Conservation (phyloP, 306 rosid species). For the Vachellia collinsii region DNA sequence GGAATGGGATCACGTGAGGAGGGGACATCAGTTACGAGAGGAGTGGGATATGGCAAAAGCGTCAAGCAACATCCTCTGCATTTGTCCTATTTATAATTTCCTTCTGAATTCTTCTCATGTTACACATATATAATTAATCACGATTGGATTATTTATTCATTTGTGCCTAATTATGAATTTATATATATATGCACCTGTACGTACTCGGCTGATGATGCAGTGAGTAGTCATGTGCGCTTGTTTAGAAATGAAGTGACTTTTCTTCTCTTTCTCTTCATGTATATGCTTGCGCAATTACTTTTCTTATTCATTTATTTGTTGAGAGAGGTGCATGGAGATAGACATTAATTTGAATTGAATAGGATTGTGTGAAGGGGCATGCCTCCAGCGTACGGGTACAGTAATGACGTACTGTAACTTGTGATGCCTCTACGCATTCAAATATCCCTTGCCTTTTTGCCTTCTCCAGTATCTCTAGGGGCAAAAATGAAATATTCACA, state of each 20-base stretch:
- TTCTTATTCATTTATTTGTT: neutral
- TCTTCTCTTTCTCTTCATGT: slow-evolving; percentile 21
- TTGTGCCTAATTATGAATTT: neutral
- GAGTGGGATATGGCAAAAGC: slow-evolving; percentile 55
- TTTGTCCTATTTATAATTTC: slow-evolving; percentile 17
- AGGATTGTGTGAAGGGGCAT: neutral
- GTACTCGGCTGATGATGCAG: slow-evolving; percentile 15
- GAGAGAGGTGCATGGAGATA: too few relatives aligned
- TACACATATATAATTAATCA: too few relatives aligned
- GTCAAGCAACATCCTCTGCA: slow-evolving; percentile 59
- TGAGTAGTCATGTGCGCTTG: neutral
- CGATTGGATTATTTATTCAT: neutral
- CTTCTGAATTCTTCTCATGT: slow-evolving; percentile 18
- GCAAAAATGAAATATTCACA: too few relatives aligned
- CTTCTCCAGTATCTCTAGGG: too few relatives aligned
- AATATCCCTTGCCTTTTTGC: neutral
- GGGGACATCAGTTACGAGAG: slow-evolving; percentile 48
- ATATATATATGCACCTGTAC: neutral
- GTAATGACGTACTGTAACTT: slow-evolving; percentile 44
- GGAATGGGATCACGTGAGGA: slow-evolving; percentile 39
- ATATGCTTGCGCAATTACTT: neutral
- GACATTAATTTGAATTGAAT: neutral
- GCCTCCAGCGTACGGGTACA: slow-evolving; percentile 54
- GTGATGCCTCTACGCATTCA: slow-evolving; percentile 51
- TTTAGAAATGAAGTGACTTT: slow-evolving; percentile 46